A percentile compares a stretch with the other conserved stretches of the same genome.
phyloP scores from a whole-genome alignment of 108 stramenopile genomes.

The Cyclotella distinguenda region DNA sequence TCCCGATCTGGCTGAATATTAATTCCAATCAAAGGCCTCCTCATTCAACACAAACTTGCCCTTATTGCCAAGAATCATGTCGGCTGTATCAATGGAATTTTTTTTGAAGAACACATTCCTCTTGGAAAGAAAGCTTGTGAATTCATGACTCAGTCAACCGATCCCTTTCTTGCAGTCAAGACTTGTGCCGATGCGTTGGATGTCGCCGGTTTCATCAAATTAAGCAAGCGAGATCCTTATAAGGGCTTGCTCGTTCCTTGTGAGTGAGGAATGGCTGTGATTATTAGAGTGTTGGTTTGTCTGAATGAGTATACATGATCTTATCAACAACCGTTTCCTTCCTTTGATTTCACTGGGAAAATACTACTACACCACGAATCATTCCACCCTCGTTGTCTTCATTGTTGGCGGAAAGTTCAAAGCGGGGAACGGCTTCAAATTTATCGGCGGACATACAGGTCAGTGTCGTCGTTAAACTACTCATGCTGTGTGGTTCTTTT shows the following conservation, averaged over 20 bases:
- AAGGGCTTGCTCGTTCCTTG: slow-evolving; percentile 49
- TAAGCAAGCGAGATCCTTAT: slow-evolving; percentile 46
- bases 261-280: slow-evolving; percentile 7
- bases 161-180: slow-evolving; percentile 79
- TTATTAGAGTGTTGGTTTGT: no score
- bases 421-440: slow-evolving; percentile 75
- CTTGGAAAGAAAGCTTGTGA: slow-evolving; percentile 69
- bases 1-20: no score
- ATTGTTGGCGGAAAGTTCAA: slow-evolving; percentile 75
- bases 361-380: slow-evolving; percentile 93
- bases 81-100: neutral
- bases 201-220: slow-evolving; percentile 58
- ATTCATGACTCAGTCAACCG: slow-evolving; percentile 66
- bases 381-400: slow-evolving; percentile 93
- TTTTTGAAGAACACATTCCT: slow-evolving; percentile 22
- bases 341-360: slow-evolving; percentile 54
- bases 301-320: no score
- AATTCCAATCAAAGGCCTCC: neutral
- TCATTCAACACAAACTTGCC: neutral
- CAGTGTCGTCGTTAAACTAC: neutral
- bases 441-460: slow-evolving; percentile 80
- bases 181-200: slow-evolving; percentile 55
- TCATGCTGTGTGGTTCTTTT: neutral
- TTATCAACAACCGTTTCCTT: no score
- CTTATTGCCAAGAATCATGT: neutral